These are phyloP conservation scores for Aspergillus caelatus DNA, from an alignment of 2,329 filamentous ascomycete species.

Conservation along the genomic window DNA sequence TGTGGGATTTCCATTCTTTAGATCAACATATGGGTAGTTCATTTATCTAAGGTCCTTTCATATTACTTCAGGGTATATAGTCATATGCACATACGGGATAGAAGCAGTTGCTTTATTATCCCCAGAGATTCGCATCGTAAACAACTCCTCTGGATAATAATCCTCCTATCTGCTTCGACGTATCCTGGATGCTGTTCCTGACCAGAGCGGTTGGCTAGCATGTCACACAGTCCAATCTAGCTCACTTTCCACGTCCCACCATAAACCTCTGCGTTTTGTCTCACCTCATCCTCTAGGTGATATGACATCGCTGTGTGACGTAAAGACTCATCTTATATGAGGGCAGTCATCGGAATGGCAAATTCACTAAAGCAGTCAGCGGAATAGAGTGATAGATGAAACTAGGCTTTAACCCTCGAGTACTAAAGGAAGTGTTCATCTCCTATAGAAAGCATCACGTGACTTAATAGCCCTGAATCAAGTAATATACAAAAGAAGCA, in stretches of 20 bases:
- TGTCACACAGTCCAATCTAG: neutral
- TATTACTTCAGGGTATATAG: neutral
- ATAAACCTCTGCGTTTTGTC: neutral
- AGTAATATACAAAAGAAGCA: neutral
- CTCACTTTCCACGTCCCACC: neutral
- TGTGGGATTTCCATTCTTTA: constrained; percentile 51
- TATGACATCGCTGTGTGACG: neutral
- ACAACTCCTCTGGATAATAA: neutral
- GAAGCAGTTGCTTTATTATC: neutral
- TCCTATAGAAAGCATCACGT: neutral
- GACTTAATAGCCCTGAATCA: neutral
- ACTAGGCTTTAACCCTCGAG: too few species aligned
- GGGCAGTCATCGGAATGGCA: neutral
- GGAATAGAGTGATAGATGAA: neutral
- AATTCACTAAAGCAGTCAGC: neutral
- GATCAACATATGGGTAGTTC: neutral
- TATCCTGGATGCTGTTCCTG: neutral
- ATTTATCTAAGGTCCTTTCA: neutral
- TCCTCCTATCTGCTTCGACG: neutral
- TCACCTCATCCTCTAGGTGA: neutral
- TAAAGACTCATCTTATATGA: neutral
- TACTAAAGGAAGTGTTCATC: too few species aligned
- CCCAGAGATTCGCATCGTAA: neutral
- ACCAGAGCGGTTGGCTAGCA: neutral
- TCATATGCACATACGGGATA: neutral